Base-by-base conservation (phyloP, 345 rosid genomes). In the Eucalyptus tenuipes region DNA sequence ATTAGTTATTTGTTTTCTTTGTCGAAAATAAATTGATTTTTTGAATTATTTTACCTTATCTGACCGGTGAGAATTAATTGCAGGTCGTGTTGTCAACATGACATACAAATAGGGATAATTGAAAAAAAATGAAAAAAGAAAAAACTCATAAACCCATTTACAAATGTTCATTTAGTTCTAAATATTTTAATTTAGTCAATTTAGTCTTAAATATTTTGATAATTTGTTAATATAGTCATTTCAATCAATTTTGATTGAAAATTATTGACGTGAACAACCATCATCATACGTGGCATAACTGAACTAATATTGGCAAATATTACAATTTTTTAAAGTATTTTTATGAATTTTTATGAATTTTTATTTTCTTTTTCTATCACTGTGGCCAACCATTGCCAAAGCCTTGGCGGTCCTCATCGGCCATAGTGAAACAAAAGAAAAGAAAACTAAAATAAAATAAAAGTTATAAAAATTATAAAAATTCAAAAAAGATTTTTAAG, bases 241-340 rank as follows among this genome's bases (percentile, higher is more conserved):
- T 29, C 3, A n/a, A 13, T 7, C 37, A 64, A 64, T 64, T 64
- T 64, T 14, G 16, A 13, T 2, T 64, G 1, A 5, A n/a, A 29
- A 64, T 64, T 0, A 3, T 8, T n/a, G 1, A 14, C 3, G 0
- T 64, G 4, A 16, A n/a, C 31, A 16, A 4, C 2, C 5, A 0
- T 0, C 37, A 15, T 64, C 10, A 8, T 29, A 13, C 5, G 0
- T 18, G 71, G 4, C 37, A 29, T 7, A 29, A 29, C 16, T 0
- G 0, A 0, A 0, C 18, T 0, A 64, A 13, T 7, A 29, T 64
- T n/a, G 71, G 7, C 17, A 53, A 53, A 20, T 53, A 22, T 53
- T 53, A 13, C 33, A 8, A 53, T 4, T 53, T 53, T 4, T 53
- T 4, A 3, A 53, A 53, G 22, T 22, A 53, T 7, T 20, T 53